These are phyloP conservation scores for Botryotinia globosa DNA, from an alignment of 2,329 filamentous ascomycete species.

Conservation along the genomic window DNA sequence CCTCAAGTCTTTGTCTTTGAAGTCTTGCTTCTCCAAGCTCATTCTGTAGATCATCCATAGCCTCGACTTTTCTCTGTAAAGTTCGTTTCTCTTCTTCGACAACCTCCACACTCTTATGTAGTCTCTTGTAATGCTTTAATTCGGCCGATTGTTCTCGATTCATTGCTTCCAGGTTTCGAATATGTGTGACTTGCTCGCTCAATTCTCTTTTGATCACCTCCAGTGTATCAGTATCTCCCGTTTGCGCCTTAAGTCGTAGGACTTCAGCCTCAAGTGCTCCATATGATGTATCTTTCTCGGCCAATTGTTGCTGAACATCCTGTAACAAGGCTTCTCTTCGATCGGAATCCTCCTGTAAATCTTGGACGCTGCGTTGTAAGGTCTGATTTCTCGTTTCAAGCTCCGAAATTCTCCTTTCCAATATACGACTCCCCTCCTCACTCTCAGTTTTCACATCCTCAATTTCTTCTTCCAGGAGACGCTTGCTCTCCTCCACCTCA, in stretches of 20 bases:
- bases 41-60: slow-evolving; percentile 69
- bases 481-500: slow-evolving; percentile 70
- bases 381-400: slow-evolving; percentile 58
- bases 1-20: slow-evolving; percentile 82
- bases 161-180: slow-evolving; percentile 74
- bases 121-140: slow-evolving; percentile 74
- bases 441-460: slow-evolving; percentile 65
- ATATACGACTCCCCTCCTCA: slow-evolving; percentile 66
- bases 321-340: slow-evolving; percentile 36
- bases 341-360: slow-evolving; percentile 48
- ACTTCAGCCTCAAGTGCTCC: slow-evolving; percentile 80
- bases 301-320: slow-evolving; percentile 44
- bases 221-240: slow-evolving; percentile 82
- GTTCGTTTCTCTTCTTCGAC: slow-evolving; percentile 93
- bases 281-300: slow-evolving; percentile 66
- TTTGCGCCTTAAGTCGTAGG: slow-evolving; percentile 78
- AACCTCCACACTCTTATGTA: slow-evolving; percentile 84
- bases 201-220: slow-evolving; percentile 83
- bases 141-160: slow-evolving; percentile 79
- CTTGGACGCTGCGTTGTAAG: slow-evolving; percentile 53
- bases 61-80: slow-evolving; percentile 72
- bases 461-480: slow-evolving; percentile 72
- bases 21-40: slow-evolving; percentile 78
- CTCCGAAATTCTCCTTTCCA: slow-evolving; percentile 59
- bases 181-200: slow-evolving; percentile 88